Percentiles rank a stretch among this genome's conserved stretches.
Conservation (phyloP, 352 stramenopile genomes). For the Phytophthora fragariae region DNA sequence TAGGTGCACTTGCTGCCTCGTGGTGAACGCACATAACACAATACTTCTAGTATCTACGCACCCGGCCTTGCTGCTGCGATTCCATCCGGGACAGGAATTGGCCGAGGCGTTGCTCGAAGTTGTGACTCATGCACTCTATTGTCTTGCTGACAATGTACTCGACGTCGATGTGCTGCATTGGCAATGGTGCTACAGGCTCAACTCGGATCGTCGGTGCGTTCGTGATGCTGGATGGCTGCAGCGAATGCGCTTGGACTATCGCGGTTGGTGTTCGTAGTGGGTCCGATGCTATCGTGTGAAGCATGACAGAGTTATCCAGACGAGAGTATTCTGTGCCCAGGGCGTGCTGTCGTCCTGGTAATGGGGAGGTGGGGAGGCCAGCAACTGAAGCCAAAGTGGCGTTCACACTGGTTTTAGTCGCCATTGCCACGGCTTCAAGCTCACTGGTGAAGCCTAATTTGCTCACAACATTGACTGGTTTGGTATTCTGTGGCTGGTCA, state of each 20-base stretch:
- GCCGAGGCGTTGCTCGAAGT: conserved; percentile 65
- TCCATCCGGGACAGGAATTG: conserved; percentile 68
- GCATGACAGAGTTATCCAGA: conserved; percentile 12
- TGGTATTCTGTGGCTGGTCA: neutral
- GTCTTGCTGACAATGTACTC: conserved; percentile 74
- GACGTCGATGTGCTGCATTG: conserved; percentile 55
- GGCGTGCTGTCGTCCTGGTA: conserved; percentile 8
- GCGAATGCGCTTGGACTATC: conserved; percentile 21
- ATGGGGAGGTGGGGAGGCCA: conserved; percentile 3
- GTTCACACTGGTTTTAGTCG: conserved; percentile 32
- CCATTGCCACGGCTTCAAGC: conserved; percentile 28
- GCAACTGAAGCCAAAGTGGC: conserved; percentile 32
- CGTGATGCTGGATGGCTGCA: conserved; percentile 11
- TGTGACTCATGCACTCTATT: conserved; percentile 73
- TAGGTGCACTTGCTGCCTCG: too few species aligned
- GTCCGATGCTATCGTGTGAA: conserved; percentile 17
- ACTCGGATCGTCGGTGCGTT: conserved; percentile 6
- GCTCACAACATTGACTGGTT: conserved; percentile 4
- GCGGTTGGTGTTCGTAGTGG: conserved; percentile 5
- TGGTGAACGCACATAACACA: neutral
- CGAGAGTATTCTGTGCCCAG: conserved; percentile 3
- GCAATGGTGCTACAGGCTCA: conserved; percentile 14
- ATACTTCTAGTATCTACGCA: conserved; percentile 21
- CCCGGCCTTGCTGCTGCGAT: conserved; percentile 67
- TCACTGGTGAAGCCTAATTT: conserved; percentile 14